Conservation (phyloP, 768 basidiomycete species). For the Fomitopsis serialis region DNA sequence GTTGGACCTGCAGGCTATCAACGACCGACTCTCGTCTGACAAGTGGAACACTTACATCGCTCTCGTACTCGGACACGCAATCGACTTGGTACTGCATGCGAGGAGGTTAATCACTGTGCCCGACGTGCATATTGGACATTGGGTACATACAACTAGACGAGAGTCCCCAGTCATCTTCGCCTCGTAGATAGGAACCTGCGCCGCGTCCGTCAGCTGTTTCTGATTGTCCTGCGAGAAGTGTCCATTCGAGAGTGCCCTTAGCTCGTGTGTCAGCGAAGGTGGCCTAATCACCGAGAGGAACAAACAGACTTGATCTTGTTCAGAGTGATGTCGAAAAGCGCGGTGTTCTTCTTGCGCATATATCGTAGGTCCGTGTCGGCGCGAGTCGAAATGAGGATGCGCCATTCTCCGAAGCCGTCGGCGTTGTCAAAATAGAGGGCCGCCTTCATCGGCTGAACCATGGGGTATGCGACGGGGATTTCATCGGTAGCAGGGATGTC, state of each 20-base stretch:
- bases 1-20: slow-evolving; percentile 21
- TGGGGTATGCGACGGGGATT: slow-evolving; percentile 30
- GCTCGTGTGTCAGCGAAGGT: too few relatives aligned
- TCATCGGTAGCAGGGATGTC: slow-evolving; percentile 1
- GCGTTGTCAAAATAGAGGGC: slow-evolving; percentile 52
- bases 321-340: slow-evolving; percentile 44
- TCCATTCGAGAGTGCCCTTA: slow-evolving; percentile 63
- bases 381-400: slow-evolving; percentile 46
- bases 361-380: slow-evolving; percentile 48
- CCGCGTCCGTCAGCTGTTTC: slow-evolving; percentile 43
- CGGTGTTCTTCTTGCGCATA: slow-evolving; percentile 35
- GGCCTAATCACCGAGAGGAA: neutral
- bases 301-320: slow-evolving; percentile 57
- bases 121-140: neutral
- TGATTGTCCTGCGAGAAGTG: slow-evolving; percentile 68
- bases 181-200: slow-evolving; percentile 56
- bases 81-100: slow-evolving; percentile 15
- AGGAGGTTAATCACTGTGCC: too few relatives aligned
- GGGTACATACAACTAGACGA: slow-evolving; percentile 17
- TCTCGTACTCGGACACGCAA: slow-evolving; percentile 15
- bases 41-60: slow-evolving; percentile 7
- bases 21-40: neutral
- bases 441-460: slow-evolving; percentile 50
- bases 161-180: slow-evolving; percentile 52
- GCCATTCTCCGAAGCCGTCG: slow-evolving; percentile 59